Evolutionary conservation across 2,329 filamentous ascomycete species (phyloP), one percentile per base, ranked within the genome.

Genomic region (Tolypocladium sp.): DNA sequence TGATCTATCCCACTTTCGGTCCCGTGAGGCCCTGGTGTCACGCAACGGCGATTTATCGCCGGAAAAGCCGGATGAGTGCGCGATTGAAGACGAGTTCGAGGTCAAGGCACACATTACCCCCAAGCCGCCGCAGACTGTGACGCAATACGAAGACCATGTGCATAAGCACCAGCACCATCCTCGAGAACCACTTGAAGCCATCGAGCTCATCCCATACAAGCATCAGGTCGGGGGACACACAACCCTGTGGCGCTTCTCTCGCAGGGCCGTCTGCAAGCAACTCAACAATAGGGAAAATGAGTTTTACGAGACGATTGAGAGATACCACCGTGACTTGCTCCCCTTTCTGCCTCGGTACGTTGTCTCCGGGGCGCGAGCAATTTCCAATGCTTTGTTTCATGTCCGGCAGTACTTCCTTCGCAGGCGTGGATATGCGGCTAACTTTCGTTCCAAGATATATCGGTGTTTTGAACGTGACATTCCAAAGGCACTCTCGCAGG

Each of bases 201-300:
- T 99, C 65, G 92, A 97, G 73, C 80, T 99, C 61, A 96, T 97
- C 68, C 94, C 94, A 2, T 99, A 97, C 75, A 91, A 91, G 65
- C 94, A 99, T 74, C 94, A 99, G 74, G 94, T 99, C 58, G 94
- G 94, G 60, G 94, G 94, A 0, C 94, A 99, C 72, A 97, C 92
- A 8, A 97, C 93, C 0, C 83, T 99, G 41, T 99, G 96, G 83
- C 88, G 93, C 49, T 97, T 99, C 71, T 97, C 94, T 22, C 87
- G 91, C 65, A 85, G 92, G 67, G 94, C 94, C 59, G 92, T 99
- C 13, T 99, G 94, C 80, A 99, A 99, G 75, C 92, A 97, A 75
- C 83, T 99, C 69, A 99, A 96, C 73, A 99, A 96, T 72, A 85
- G 93, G 68, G 94, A 99, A 71, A 99, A 99, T 74, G 91, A 96